phyloP scores from a whole-genome alignment of 164 flowering plant genomes.

The Nymphaea thermarum region DNA sequence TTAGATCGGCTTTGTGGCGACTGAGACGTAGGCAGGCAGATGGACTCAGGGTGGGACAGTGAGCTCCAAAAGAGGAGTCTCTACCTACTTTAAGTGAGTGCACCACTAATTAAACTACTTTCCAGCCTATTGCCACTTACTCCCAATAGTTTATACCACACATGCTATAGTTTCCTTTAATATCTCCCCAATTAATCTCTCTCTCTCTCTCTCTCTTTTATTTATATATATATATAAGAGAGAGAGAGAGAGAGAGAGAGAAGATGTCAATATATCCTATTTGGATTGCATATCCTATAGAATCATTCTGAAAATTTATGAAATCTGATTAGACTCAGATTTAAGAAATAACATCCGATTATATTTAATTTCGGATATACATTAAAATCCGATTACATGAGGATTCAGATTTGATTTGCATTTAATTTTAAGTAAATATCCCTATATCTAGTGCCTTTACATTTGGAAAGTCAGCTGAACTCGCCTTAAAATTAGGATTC shows the following conservation, averaged over 20 bases:
- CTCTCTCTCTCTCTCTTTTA: neutral
- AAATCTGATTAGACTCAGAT: too few species aligned
- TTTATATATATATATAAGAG: too few species aligned
- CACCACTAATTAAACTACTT: neutral
- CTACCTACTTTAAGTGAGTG: too few species aligned
- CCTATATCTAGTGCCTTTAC: too few species aligned
- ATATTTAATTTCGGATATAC: too few species aligned
- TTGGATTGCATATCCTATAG: neutral
- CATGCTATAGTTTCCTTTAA: neutral
- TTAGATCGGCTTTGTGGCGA: neutral
- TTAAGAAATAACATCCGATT: too few species aligned
- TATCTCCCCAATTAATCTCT: neutral
- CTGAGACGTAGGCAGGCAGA: neutral
- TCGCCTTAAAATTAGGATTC: too few species aligned
- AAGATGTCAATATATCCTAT: neutral
- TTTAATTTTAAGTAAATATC: too few species aligned
- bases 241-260: constrained; percentile 8
- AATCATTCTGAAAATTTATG: too few species aligned
- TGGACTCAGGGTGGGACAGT: neutral
- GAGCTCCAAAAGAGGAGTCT: neutral
- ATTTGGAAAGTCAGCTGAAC: too few species aligned
- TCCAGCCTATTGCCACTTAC: neutral
- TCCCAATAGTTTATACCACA: neutral
- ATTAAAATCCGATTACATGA: too few species aligned
- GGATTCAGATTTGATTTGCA: too few species aligned